phyloP scores from a whole-genome alignment of 2,329 filamentous ascomycete genomes.

The Fusarium goolgardi region DNA sequence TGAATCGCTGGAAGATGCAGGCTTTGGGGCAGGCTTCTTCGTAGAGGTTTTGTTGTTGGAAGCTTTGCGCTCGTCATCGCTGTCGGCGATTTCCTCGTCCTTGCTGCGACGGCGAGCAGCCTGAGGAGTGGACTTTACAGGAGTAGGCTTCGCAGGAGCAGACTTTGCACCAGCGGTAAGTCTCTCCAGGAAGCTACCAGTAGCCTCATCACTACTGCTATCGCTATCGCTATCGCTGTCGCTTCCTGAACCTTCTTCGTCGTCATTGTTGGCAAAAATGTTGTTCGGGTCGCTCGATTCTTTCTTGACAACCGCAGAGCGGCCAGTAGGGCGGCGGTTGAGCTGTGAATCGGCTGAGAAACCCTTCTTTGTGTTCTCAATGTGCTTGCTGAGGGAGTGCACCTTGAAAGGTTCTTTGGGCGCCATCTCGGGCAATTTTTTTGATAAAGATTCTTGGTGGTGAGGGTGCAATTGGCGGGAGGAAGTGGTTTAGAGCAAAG shows the following conservation, averaged over 20 bases:
- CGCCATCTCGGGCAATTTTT: constrained; percentile 50
- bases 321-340: constrained; percentile 47
- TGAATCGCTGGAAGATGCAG: constrained; percentile 38
- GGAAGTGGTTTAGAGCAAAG: constrained; percentile 36
- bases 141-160: constrained; percentile 17
- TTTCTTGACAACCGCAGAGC: constrained; percentile 50
- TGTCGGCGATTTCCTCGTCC: constrained; percentile 57
- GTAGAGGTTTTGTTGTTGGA: constrained; percentile 39
- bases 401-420: constrained; percentile 53
- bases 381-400: constrained; percentile 54
- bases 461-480: constrained; percentile 41
- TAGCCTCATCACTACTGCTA: constrained; percentile 32
- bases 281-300: constrained; percentile 43
- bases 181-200: constrained; percentile 51
- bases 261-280: constrained; percentile 50
- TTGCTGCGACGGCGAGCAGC: constrained; percentile 47
- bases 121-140: constrained; percentile 32
- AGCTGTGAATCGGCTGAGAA: constrained; percentile 50
- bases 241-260: constrained; percentile 49
- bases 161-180: constrained; percentile 42
- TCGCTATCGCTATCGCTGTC: constrained; percentile 48
- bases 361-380: constrained; percentile 54
- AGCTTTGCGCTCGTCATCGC: constrained; percentile 54
- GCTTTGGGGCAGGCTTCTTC: constrained; percentile 32
- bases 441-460: constrained; percentile 22